phyloP scores from a whole-genome alignment of 78 protist genomes.

The Dictyostelium capitatum region DNA sequence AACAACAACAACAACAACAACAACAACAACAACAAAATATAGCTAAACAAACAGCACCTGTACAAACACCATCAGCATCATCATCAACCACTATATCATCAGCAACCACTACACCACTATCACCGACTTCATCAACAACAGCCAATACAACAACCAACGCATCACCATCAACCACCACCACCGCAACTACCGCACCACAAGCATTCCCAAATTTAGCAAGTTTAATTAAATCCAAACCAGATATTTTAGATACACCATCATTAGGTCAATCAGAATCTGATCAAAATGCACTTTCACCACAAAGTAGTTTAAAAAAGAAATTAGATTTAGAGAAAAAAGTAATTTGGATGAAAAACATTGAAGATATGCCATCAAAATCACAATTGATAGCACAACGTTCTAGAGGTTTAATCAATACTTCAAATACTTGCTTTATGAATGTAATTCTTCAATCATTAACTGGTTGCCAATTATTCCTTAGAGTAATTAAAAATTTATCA shows the following conservation, averaged over 20 bases:
- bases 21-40: not conserved
- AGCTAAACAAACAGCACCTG: not conserved
- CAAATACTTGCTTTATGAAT: slow-evolving; percentile 79
- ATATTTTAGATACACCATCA: not conserved
- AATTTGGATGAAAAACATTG: slow-evolving; percentile 42
- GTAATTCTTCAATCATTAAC: slow-evolving; percentile 40
- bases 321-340: slow-evolving; percentile 35
- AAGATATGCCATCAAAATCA: slow-evolving; percentile 22
- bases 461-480: slow-evolving; percentile 31
- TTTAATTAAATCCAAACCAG: slow-evolving; percentile 37
- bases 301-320: slow-evolving; percentile 15
- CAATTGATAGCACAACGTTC: slow-evolving; percentile 14
- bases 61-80: not conserved
- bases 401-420: slow-evolving; percentile 61
- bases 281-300: not conserved
- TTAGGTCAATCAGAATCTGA: not conserved
- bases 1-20: not conserved
- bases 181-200: not conserved
- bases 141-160: not conserved
- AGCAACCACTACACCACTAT: not conserved
- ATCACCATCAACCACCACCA: not conserved
- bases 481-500: slow-evolving; percentile 30
- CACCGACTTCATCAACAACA: not conserved
- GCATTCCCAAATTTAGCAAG: slow-evolving; percentile 5
- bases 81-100: not conserved